phyloP scores from a whole-genome alignment of 2,329 filamentous ascomycete species.

The Aspergillus cejpii region DNA sequence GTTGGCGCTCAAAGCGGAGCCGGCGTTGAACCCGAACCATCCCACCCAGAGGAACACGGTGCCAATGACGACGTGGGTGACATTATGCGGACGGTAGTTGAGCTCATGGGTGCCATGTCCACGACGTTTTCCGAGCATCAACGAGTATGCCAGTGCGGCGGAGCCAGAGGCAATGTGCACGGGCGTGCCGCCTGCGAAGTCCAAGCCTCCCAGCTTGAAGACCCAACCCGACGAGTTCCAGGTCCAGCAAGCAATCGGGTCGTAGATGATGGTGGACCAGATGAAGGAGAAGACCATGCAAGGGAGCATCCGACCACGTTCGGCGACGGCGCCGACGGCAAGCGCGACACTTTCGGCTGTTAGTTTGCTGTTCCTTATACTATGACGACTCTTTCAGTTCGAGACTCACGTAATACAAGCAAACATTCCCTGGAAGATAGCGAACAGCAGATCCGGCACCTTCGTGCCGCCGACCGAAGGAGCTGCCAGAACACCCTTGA shows the following conservation, averaged over 20 bases:
- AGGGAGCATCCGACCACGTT: conserved; percentile 80
- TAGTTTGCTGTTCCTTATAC: conserved; percentile 23
- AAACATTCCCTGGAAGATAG: conserved; percentile 57
- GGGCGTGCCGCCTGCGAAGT: conserved; percentile 84
- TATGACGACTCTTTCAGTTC: neutral
- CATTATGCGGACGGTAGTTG: conserved; percentile 88
- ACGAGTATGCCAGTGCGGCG: conserved; percentile 79
- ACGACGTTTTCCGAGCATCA: conserved; percentile 80
- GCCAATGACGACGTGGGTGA: conserved; percentile 84
- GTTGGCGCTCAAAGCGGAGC: conserved; percentile 73
- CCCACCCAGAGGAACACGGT: conserved; percentile 93
- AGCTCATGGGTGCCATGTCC: conserved; percentile 82
- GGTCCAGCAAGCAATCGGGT: conserved; percentile 90
- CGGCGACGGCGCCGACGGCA: conserved; percentile 75
- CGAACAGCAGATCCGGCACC: conserved; percentile 78
- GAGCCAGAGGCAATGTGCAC: conserved; percentile 81
- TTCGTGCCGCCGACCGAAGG: conserved; percentile 67
- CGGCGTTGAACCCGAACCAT: conserved; percentile 93
- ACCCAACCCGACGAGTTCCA: conserved; percentile 84
- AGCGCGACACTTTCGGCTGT: conserved; percentile 59
- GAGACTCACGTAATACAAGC: conserved; percentile 70
- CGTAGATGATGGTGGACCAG: conserved; percentile 85
- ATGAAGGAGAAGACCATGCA: conserved; percentile 89
- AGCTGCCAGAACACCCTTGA: conserved; percentile 65
- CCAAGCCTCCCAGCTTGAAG: conserved; percentile 69